Conservation (phyloP, 192 early-diverging fungal species). For the Dissophora ornata region DNA sequence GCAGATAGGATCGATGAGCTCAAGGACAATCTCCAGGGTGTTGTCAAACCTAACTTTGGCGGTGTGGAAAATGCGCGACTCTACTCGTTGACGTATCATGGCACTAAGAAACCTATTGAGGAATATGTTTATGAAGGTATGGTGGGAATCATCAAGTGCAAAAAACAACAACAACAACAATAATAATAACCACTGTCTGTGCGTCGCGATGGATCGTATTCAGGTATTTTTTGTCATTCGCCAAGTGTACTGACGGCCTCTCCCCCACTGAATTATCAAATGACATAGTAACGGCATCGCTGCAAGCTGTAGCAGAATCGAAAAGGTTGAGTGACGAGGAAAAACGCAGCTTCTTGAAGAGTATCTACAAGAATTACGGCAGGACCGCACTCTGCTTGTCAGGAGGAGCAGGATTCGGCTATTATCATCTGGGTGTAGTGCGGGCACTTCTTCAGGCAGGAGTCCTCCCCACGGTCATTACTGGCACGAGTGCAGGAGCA, state of each 20-base stretch:
- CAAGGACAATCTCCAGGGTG: conserved; percentile 65
- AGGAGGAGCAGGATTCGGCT: conserved; percentile 80
- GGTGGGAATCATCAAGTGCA: neutral
- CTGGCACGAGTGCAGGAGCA: conserved; percentile 78
- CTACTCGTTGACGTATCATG: conserved; percentile 78
- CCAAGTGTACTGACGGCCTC: too few species aligned
- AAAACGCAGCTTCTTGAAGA: conserved; percentile 73
- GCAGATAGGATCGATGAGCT: conserved; percentile 53
- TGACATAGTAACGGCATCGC: conserved; percentile 58
- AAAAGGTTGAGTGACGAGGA: conserved; percentile 58
- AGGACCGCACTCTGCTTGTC: conserved; percentile 81
- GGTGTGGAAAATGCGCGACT: conserved; percentile 80
- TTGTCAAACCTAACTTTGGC: conserved; percentile 80
- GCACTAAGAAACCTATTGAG: conserved; percentile 79
- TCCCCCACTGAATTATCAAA: neutral
- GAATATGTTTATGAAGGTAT: conserved; percentile 74
- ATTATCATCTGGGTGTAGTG: conserved; percentile 78
- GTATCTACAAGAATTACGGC: conserved; percentile 75
- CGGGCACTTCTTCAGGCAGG: conserved; percentile 76
- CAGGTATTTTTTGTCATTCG: too few species aligned
- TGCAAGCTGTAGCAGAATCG: conserved; percentile 50
- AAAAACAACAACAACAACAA: too few species aligned
- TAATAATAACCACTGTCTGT: neutral
- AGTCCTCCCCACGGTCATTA: conserved; percentile 79
- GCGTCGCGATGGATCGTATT: too few species aligned